phyloP scores from a whole-genome alignment of 768 basidiomycete species.

The Termitomyces sp. region DNA sequence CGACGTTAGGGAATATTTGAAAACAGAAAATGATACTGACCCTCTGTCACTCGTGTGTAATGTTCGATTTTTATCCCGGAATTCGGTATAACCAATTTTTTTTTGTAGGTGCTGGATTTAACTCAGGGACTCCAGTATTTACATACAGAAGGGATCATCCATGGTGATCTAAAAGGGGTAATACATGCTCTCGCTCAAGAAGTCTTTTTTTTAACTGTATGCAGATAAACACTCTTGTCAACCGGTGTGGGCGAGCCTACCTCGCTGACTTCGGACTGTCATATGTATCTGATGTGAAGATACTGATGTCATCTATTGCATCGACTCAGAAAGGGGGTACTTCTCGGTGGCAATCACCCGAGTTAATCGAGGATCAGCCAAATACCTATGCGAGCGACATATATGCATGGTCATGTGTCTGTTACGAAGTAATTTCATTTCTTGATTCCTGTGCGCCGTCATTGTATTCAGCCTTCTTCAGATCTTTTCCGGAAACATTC shows the following conservation, averaged over 20 bases:
- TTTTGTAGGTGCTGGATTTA: background rate
- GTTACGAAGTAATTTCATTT: slow-evolving; percentile 18
- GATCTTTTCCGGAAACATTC: background rate
- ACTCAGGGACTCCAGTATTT: background rate
- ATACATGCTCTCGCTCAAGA: background rate
- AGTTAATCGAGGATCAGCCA: slow-evolving; percentile 11
- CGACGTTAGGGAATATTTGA: background rate
- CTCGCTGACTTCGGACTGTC: slow-evolving; percentile 25
- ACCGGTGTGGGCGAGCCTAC: slow-evolving; percentile 15
- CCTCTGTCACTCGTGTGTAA: background rate
- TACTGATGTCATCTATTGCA: too few relatives aligned
- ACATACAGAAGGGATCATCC: background rate
- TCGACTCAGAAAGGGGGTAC: too few relatives aligned
- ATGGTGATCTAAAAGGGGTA: background rate
- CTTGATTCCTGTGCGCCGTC: too few relatives aligned
- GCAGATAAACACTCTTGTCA: slow-evolving; percentile 21
- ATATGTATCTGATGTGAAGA: slow-evolving; percentile 14
- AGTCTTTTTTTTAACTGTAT: background rate
- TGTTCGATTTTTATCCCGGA: background rate
- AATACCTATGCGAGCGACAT: slow-evolving; percentile 18
- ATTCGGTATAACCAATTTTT: background rate
- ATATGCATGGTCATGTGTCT: slow-evolving; percentile 23
- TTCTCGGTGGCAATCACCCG: slow-evolving; percentile 26
- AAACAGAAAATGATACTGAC: background rate
- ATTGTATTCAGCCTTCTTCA: background rate